Evolutionary conservation across 179 eudicot species (phyloP).

Genomic region (Beta macrorhiza): DNA sequence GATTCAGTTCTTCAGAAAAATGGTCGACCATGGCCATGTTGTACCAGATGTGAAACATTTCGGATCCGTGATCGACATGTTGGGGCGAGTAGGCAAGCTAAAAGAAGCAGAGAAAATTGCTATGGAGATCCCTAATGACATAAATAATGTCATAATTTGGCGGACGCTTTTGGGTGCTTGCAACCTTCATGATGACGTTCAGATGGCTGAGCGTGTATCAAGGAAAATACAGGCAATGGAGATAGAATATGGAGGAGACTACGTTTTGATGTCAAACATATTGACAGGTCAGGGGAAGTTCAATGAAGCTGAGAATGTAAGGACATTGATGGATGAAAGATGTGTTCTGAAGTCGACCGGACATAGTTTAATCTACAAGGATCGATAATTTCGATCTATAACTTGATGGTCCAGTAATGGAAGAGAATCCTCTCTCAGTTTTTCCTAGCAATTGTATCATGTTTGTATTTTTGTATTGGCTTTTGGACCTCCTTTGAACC

Average conservation of each 20-base stretch:
- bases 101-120: constrained; percentile 66
- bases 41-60: constrained; percentile 54
- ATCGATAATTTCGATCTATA: background rate
- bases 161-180: constrained; percentile 76
- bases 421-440: too few relatives aligned
- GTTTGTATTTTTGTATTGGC: background rate
- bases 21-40: constrained; percentile 35
- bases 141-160: constrained; percentile 56
- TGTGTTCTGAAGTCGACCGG: constrained; percentile 44
- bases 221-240: constrained; percentile 53
- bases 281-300: constrained; percentile 48
- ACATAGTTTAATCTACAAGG: constrained; percentile 22
- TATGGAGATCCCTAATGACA: constrained; percentile 34
- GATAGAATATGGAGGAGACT: constrained; percentile 62
- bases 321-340: constrained; percentile 43
- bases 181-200: constrained; percentile 49
- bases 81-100: constrained; percentile 62
- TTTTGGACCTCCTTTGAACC: background rate
- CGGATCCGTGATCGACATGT: constrained; percentile 64
- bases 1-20: constrained; percentile 45
- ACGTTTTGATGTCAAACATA: constrained; percentile 61
- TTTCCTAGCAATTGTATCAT: background rate
- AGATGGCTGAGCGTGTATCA: constrained; percentile 50
- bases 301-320: constrained; percentile 50
- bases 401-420: too few relatives aligned